phyloP scores from a whole-genome alignment of 2,329 filamentous ascomycete genomes.

The Arachnomyces sp. region DNA sequence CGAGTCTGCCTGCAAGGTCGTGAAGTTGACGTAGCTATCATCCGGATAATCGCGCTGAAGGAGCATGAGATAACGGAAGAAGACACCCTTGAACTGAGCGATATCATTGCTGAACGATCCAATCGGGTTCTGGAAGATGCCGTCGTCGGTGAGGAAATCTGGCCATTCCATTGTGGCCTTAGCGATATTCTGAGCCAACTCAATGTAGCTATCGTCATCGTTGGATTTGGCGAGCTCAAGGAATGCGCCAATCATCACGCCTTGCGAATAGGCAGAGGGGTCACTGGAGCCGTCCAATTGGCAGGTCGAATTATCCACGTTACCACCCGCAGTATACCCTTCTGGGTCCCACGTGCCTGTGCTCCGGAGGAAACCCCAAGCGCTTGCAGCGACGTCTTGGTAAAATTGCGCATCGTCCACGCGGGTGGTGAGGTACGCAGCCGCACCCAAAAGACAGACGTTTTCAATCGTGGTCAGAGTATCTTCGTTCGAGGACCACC shows the following conservation, averaged over 20 bases:
- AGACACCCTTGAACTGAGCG: slow-evolving; percentile 66
- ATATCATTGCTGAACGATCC: no score
- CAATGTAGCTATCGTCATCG: slow-evolving; percentile 35
- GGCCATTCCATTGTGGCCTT: slow-evolving; percentile 48
- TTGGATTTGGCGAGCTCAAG: slow-evolving; percentile 45
- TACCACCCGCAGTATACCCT: slow-evolving; percentile 43
- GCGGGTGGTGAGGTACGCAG: slow-evolving; percentile 50
- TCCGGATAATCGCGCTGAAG: slow-evolving; percentile 48
- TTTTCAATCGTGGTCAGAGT: slow-evolving; percentile 51
- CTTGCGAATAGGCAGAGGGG: slow-evolving; percentile 54
- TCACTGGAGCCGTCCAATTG: no score
- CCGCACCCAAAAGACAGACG: slow-evolving; percentile 49
- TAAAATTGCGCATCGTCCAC: slow-evolving; percentile 32
- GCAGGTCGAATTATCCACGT: slow-evolving; percentile 43
- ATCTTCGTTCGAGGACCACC: slow-evolving; percentile 33
- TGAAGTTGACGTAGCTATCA: slow-evolving; percentile 45
- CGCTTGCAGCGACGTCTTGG: slow-evolving; percentile 38
- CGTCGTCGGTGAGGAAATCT: slow-evolving; percentile 35
- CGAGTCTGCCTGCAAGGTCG: slow-evolving; percentile 55
- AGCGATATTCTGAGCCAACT: slow-evolving; percentile 43
- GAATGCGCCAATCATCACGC: slow-evolving; percentile 52
- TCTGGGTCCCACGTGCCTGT: slow-evolving; percentile 46
- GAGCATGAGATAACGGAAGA: slow-evolving; percentile 56
- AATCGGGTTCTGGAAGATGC: slow-evolving; percentile 47
- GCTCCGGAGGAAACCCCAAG: slow-evolving; percentile 46